Evolutionary conservation across 2,329 filamentous ascomycete species (phyloP).

Genomic region (Fusarium sp.): DNA sequence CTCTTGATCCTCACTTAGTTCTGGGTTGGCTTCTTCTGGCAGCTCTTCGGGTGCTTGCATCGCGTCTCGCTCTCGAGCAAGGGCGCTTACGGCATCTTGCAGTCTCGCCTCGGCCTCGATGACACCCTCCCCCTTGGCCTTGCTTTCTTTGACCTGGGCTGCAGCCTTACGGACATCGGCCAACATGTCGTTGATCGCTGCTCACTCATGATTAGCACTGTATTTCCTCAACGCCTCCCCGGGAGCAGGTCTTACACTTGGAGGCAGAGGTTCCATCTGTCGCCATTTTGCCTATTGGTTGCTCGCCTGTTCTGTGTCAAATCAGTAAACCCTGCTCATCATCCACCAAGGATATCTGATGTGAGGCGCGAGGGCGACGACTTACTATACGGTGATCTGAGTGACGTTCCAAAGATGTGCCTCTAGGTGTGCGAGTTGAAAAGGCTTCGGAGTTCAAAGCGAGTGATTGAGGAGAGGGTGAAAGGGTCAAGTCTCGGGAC

Average conservation of each 20-base stretch:
- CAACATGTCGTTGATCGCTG: background rate
- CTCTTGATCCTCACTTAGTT: background rate
- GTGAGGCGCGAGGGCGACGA: background rate
- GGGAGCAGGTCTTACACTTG: background rate
- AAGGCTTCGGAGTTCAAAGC: background rate
- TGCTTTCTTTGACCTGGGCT: background rate
- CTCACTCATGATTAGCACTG: background rate
- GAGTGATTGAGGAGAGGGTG: background rate
- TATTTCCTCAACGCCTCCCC: background rate
- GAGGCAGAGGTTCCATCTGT: background rate
- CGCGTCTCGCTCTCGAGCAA: background rate
- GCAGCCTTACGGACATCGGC: background rate
- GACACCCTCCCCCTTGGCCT: background rate
- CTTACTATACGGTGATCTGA: background rate
- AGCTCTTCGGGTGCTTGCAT: background rate
- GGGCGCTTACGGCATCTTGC: background rate
- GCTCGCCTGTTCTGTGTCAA: background rate
- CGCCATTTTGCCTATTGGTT: background rate
- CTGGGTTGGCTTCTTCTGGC: background rate
- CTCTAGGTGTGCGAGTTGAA: background rate
- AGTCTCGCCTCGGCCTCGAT: background rate
- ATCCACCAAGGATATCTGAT: background rate
- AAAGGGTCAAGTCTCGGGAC: background rate
- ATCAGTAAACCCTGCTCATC: background rate
- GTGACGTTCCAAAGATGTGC: background rate